phyloP scores from a whole-genome alignment of 495 filamentous ascomycete genomes.

The Platismatia glauca region DNA sequence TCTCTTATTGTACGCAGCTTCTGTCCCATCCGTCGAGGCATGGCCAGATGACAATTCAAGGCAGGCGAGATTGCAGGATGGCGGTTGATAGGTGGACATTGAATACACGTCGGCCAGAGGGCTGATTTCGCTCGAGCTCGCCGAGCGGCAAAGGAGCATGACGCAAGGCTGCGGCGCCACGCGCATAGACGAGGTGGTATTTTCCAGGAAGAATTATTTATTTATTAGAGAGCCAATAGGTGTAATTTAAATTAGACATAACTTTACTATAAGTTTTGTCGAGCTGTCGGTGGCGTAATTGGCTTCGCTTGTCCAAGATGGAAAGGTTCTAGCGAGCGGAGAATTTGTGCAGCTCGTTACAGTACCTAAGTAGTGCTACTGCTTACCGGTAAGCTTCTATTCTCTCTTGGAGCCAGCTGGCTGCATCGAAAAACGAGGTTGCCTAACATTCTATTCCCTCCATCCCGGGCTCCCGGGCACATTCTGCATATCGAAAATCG shows the following conservation, averaged over 20 bases:
- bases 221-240: conserved; percentile 7
- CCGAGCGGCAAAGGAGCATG: conserved; percentile 12
- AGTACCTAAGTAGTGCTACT: neutral
- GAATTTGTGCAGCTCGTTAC: neutral
- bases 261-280: neutral
- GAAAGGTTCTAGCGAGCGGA: neutral
- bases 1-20: conserved; percentile 7
- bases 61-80: conserved; percentile 2
- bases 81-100: conserved; percentile 4
- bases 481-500: neutral
- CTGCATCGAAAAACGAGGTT: neutral
- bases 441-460: neutral
- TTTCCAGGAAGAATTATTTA: neutral
- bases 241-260: too few relatives aligned
- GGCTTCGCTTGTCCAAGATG: neutral
- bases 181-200: conserved; percentile 5
- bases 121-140: conserved; percentile 9
- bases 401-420: neutral
- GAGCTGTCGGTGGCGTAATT: neutral
- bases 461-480: neutral
- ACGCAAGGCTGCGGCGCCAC: conserved; percentile 2
- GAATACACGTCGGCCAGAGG: neutral
- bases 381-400: neutral
- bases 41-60: neutral
- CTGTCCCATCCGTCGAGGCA: neutral